Conservation (phyloP, 768 basidiomycete genomes). For the Amyloporia xantha region DNA sequence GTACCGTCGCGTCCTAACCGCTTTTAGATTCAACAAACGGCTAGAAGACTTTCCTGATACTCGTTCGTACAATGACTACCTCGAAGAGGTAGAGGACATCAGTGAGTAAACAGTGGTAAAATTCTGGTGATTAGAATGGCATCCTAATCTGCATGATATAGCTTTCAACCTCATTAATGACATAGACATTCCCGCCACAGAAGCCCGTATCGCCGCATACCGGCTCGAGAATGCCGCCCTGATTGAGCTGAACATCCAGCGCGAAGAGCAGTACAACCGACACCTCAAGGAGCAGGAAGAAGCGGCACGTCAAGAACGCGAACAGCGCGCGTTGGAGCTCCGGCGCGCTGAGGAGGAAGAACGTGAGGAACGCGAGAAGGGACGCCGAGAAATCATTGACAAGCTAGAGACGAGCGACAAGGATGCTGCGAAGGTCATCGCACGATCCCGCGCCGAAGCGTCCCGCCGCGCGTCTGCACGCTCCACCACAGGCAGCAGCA, state of each 20-base stretch:
- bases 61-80: constrained; percentile 85
- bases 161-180: constrained; percentile 96
- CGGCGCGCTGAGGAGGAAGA: constrained; percentile 69
- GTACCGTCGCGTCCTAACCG: not conserved
- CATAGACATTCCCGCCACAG: constrained; percentile 72
- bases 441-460: constrained; percentile 59
- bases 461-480: constrained; percentile 56
- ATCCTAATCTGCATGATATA: too few relatives aligned
- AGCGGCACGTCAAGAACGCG: constrained; percentile 62
- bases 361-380: constrained; percentile 68
- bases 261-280: constrained; percentile 71
- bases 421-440: constrained; percentile 63
- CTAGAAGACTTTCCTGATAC: constrained; percentile 82
- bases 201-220: constrained; percentile 74
- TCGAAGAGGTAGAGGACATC: constrained; percentile 94
- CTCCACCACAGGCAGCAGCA: constrained; percentile 14
- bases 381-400: constrained; percentile 70
- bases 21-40: constrained; percentile 84
- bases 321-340: constrained; percentile 59
- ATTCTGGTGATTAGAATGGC: too few relatives aligned
- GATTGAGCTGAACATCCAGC: constrained; percentile 79
- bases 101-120: constrained; percentile 33
- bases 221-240: constrained; percentile 74
- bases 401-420: constrained; percentile 72
- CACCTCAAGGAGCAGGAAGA: constrained; percentile 77